Evolutionary conservation across 768 basidiomycete species (phyloP).

Genomic region (Termitomyces sp.): DNA sequence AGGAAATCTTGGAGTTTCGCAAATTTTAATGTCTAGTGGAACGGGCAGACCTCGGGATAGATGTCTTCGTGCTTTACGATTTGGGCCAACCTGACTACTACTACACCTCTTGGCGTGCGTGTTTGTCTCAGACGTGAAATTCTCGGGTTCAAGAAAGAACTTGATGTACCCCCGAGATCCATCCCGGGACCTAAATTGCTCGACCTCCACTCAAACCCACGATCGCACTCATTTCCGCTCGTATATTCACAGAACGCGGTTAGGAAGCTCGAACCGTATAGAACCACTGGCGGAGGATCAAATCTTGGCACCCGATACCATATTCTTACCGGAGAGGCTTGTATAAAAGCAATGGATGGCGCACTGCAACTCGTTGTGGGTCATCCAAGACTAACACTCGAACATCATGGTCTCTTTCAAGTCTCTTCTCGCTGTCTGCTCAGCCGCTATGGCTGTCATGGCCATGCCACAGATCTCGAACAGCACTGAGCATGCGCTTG

Average conservation of each 20-base stretch:
- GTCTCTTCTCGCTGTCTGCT: slow-evolving; percentile 18
- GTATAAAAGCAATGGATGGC: not conserved
- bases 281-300: not conserved
- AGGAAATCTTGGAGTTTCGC: not conserved
- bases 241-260: not conserved
- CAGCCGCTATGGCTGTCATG: slow-evolving; percentile 20
- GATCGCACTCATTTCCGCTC: too few species aligned
- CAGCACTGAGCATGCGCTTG: slow-evolving; percentile 18
- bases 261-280: not conserved
- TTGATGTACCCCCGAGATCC: not conserved
- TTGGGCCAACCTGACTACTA: not conserved
- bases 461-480: slow-evolving; percentile 19
- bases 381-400: not conserved
- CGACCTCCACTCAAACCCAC: too few species aligned
- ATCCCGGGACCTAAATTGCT: not conserved
- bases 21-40: not conserved
- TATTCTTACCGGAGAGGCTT: not conserved
- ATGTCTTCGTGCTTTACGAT: not conserved
- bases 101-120: not conserved
- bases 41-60: not conserved
- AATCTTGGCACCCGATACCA: not conserved
- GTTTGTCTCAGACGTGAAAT: not conserved
- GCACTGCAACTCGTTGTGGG: not conserved
- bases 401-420: slow-evolving; percentile 15
- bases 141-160: not conserved